Base-by-base conservation (phyloP, 2,329 filamentous ascomycete genomes). In the Ophiocordyceps polyrhachis-furcata region DNA sequence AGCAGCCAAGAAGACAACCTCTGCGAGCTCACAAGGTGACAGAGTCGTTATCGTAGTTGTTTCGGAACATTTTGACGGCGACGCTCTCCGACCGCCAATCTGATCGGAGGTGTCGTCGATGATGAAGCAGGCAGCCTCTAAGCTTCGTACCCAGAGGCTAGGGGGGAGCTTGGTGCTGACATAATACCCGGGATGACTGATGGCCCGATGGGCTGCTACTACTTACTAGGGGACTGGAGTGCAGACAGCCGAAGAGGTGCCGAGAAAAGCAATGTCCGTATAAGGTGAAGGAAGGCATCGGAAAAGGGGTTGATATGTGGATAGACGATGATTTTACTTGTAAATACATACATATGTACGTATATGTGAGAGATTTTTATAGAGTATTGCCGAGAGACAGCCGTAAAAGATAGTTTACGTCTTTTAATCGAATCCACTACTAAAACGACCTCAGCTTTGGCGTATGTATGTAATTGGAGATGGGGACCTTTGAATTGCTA, bases 11-110 rank as follows among this genome's bases (percentile, higher is more conserved):
- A 43, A 46, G 44, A 51, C 60, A 67, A 11, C 3, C 6, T 5
- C 14, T 8, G n/a, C 14, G 12, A 5, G 19, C 81, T 68, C 74
- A 94, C 87, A 96, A 98, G 69, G 91, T 98, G 69, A 96, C 88
- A 51, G 89, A 93, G 68, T 98, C 91, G 79, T 98, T 98, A 72
- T 98, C 91, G 75, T 98, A 98, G 69, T 96, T 96, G 75, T 98
- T 98, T 69, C 91, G 79, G 71, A 98, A 98, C 91, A 98, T 96
- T n/a, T n/a, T n/a, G n/a, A n/a, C n/a, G 59, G 59, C 79, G 74
- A 52, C 48, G 45, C 37, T 29, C 31, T 44, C 28, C 17, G 41
- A 47, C 50, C 49, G 52, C 49, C 49, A 19, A 38, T 38, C 6
- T 37, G 29, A 23, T 23, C 19, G 28, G 31, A 38, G 35, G 17